phyloP scores from a whole-genome alignment of 441 rosid genomes.

The Daphne laureola region DNA sequence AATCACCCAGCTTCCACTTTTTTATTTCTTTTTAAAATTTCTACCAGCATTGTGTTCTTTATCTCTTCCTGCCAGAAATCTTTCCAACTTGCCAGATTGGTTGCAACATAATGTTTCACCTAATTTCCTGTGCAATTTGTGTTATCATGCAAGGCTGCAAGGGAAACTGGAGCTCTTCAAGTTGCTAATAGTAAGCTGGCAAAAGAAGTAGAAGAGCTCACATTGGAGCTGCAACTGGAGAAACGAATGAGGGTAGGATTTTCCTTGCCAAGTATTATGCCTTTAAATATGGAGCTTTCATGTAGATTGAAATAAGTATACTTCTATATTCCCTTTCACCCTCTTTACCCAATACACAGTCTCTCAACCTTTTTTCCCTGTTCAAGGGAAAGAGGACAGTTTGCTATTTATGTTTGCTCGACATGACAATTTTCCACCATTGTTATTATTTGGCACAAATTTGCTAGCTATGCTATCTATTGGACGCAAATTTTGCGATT shows the following conservation, averaged over 20 bases:
- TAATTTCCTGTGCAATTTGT: slow-evolving; percentile 5
- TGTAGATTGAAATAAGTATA: too few relatives aligned
- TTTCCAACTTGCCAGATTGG: slow-evolving; percentile 8
- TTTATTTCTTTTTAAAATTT: background rate
- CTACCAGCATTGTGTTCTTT: slow-evolving; percentile 14
- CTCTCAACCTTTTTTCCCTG: too few relatives aligned
- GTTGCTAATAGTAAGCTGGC: slow-evolving; percentile 84
- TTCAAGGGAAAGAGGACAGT: too few relatives aligned
- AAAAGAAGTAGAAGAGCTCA: slow-evolving; percentile 87
- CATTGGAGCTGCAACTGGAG: slow-evolving; percentile 66
- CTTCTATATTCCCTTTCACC: too few relatives aligned
- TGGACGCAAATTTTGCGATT: too few relatives aligned
- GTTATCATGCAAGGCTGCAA: slow-evolving; percentile 56
- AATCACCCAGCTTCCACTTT: too few relatives aligned
- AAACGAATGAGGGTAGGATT: slow-evolving; percentile 63
- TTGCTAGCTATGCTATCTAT: too few relatives aligned
- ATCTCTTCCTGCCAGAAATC: slow-evolving; percentile 7
- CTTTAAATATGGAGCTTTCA: too few relatives aligned
- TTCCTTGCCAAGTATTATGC: slow-evolving; percentile 3
- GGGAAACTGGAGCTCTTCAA: slow-evolving; percentile 92
- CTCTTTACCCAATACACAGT: too few relatives aligned
- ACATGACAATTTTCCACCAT: too few relatives aligned
- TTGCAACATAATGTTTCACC: slow-evolving; percentile 8
- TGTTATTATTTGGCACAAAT: too few relatives aligned
- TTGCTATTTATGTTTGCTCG: too few relatives aligned